Conservation (phyloP, 1,284 basidiomycete species). For the Erythrobasidium hasegawianum region DNA sequence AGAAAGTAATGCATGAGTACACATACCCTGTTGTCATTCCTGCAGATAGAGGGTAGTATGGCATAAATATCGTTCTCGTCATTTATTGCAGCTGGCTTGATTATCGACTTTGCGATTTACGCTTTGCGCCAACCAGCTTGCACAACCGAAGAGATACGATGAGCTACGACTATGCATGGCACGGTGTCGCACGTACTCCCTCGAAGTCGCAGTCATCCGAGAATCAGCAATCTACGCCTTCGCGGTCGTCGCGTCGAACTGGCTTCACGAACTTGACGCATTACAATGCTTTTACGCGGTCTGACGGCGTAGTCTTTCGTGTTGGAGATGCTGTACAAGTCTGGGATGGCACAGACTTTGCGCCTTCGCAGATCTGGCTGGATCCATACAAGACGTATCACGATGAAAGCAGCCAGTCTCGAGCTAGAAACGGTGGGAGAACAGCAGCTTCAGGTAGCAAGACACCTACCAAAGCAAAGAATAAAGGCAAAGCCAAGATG, state of each 20-base stretch:
- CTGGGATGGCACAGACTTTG: conserved; percentile 25
- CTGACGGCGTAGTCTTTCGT: conserved; percentile 26
- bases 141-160: background rate
- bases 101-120: background rate
- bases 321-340: conserved; percentile 32
- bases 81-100: background rate
- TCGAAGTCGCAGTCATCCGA: background rate
- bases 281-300: conserved; percentile 31
- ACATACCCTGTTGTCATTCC: no score
- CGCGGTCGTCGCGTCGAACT: conserved; percentile 28
- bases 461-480: conserved; percentile 5
- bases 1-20: background rate
- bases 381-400: conserved; percentile 23
- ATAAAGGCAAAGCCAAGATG: conserved; percentile 22
- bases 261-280: conserved; percentile 33
- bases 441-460: conserved; percentile 1
- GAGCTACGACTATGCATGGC: conserved; percentile 25
- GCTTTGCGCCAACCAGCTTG: background rate
- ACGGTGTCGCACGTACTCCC: conserved; percentile 20
- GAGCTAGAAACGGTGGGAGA: background rate
- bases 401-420: conserved; percentile 13
- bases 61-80: background rate
- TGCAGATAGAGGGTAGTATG: no score
- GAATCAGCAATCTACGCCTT: conserved; percentile 11
- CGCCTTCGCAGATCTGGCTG: conserved; percentile 29